phyloP scores from a whole-genome alignment of 2,329 filamentous ascomycete genomes.

The Epichloe hybrida region DNA sequence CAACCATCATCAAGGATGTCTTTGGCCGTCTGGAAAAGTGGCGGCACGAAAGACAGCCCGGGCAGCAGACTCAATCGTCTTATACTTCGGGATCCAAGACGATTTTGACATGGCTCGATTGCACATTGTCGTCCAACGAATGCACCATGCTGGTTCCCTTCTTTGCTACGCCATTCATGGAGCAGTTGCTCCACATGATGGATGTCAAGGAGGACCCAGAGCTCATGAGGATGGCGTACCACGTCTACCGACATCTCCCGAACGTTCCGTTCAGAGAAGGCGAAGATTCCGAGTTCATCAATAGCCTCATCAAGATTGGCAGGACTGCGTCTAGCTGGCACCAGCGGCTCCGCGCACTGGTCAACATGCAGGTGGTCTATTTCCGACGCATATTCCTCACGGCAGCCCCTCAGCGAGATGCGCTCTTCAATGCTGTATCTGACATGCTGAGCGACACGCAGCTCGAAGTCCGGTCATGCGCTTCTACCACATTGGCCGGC shows the following conservation, averaged over 20 bases:
- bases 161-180: constrained; percentile 81
- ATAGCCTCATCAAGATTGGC: constrained; percentile 76
- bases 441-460: constrained; percentile 88
- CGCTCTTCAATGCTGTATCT: constrained; percentile 83
- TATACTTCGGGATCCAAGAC: constrained; percentile 97
- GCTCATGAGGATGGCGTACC: constrained; percentile 84
- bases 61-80: constrained; percentile 82
- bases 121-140: constrained; percentile 78
- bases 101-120: constrained; percentile 87
- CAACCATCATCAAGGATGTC: constrained; percentile 55
- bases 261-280: constrained; percentile 87
- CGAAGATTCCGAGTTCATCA: constrained; percentile 74
- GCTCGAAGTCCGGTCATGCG: constrained; percentile 85
- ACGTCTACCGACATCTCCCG: constrained; percentile 89
- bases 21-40: constrained; percentile 74
- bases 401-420: constrained; percentile 56
- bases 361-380: constrained; percentile 98
- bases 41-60: constrained; percentile 71
- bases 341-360: constrained; percentile 81
- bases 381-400: constrained; percentile 92
- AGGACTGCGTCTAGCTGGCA: constrained; percentile 82
- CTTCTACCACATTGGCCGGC: constrained; percentile 83
- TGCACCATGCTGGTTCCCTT: constrained; percentile 84
- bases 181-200: constrained; percentile 98
- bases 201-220: constrained; percentile 98